These are phyloP conservation scores for Diaporthe helianthi DNA, from an alignment of 2,329 filamentous ascomycete species.

Conservation along the genomic window DNA sequence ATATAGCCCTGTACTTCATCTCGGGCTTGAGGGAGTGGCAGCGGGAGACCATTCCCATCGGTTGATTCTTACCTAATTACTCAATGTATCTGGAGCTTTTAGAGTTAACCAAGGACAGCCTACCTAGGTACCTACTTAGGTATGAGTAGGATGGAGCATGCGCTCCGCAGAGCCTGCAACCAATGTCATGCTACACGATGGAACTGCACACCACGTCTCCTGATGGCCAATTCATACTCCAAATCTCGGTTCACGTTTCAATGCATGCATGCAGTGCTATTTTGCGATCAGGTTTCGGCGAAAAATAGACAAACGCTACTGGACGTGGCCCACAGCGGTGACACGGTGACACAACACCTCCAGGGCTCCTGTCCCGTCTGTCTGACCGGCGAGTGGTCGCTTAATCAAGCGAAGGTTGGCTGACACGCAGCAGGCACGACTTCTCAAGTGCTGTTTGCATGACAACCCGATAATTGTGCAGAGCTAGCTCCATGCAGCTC, in stretches of 20 bases:
- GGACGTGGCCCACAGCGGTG: constrained; percentile 1
- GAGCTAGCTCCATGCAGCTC: constrained; percentile 9
- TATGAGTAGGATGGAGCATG: background rate
- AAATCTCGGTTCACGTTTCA: background rate
- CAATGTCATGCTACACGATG: background rate
- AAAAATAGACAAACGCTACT: background rate
- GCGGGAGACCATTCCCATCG: background rate
- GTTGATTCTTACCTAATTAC: background rate
- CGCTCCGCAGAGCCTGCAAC: background rate
- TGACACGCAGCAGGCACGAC: constrained; percentile 1
- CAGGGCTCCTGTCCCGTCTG: background rate
- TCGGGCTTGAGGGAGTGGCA: background rate
- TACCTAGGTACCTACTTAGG: too few relatives aligned
- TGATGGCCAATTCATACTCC: background rate
- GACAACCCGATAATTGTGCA: background rate
- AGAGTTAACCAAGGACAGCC: background rate
- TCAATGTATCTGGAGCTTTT: too few relatives aligned
- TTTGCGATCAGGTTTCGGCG: constrained; percentile 10
- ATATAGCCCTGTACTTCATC: background rate
- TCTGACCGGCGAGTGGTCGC: constrained; percentile 6
- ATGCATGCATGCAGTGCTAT: constrained; percentile 13
- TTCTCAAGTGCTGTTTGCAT: background rate
- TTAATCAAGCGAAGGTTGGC: constrained; percentile 10
- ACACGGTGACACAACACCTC: background rate
- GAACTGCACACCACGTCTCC: background rate